A percentile compares a stretch with the other conserved stretches of the same genome.
Evolutionary conservation across 345 rosid species (phyloP).

Genomic region (Syzygium jambos): DNA sequence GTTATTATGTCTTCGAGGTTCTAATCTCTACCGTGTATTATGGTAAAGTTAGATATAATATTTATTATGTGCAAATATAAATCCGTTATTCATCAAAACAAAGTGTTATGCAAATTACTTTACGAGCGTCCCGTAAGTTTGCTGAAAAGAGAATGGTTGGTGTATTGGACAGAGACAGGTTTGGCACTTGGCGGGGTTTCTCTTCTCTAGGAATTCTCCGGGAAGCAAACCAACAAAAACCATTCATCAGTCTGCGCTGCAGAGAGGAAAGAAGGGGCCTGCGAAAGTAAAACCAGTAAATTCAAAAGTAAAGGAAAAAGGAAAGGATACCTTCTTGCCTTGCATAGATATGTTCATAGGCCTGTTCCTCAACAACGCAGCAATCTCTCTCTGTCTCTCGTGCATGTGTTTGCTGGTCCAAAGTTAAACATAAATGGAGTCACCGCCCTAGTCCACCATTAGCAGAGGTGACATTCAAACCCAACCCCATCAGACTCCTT

Average conservation of each 20-base stretch:
- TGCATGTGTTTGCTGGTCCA: background rate
- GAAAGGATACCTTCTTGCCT: background rate
- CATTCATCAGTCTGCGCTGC: background rate
- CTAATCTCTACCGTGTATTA: background rate
- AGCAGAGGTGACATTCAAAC: slow-evolving; percentile 21
- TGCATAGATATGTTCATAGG: background rate
- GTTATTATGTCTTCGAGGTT: background rate
- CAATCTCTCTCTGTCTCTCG: slow-evolving; percentile 1
- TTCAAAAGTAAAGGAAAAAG: background rate
- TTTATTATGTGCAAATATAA: background rate
- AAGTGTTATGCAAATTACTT: background rate
- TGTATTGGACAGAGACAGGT: background rate
- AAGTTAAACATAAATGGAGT: background rate
- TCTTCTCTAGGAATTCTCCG: background rate
- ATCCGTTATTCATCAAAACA: background rate
- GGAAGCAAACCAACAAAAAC: background rate
- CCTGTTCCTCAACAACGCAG: slow-evolving; percentile 12
- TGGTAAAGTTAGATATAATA: background rate
- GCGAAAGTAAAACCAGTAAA: background rate
- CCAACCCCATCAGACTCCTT: slow-evolving; percentile 4
- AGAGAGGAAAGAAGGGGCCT: background rate
- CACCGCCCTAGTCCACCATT: slow-evolving; percentile 51
- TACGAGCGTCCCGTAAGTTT: background rate
- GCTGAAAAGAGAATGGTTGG: background rate
- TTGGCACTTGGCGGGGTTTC: background rate